Percentiles rank a stretch among this genome's conserved stretches.
Conservation (phyloP, 1,284 basidiomycete genomes). For the Papiliotrema fonsecae region DNA sequence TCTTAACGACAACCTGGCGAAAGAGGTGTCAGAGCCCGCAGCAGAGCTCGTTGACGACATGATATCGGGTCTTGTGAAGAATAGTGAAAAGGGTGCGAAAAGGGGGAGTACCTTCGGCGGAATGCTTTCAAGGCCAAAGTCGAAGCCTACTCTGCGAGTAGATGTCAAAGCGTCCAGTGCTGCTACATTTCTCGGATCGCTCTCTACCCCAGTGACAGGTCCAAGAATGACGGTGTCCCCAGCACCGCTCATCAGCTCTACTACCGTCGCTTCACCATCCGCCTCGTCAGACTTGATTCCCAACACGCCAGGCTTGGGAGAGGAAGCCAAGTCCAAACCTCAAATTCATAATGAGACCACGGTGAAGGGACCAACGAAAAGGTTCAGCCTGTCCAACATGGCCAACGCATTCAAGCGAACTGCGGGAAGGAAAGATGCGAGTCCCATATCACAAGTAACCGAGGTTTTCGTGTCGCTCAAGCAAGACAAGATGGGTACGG, state of each 20-base stretch:
- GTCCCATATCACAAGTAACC: conserved; percentile 17
- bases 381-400: conserved; percentile 34
- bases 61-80: not conserved
- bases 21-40: not conserved
- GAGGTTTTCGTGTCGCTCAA: conserved; percentile 23
- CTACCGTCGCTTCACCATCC: conserved; percentile 5
- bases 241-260: conserved; percentile 1
- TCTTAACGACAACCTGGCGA: conserved; percentile 2
- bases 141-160: conserved; percentile 24
- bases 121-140: conserved; percentile 15
- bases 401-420: conserved; percentile 26
- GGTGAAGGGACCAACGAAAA: conserved; percentile 16
- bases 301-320: not conserved
- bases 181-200: not conserved
- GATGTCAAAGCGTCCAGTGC: conserved; percentile 16
- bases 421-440: conserved; percentile 2
- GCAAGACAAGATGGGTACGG: conserved; percentile 2
- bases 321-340: not conserved
- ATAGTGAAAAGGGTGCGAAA: not conserved
- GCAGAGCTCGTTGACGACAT: not conserved
- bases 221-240: not conserved
- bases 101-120: not conserved
- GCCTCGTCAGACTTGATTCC: not conserved
- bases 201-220: not conserved
- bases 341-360: not conserved